Base-by-base conservation (phyloP, 768 basidiomycete species). In the Macrolepiota dolichaula region DNA sequence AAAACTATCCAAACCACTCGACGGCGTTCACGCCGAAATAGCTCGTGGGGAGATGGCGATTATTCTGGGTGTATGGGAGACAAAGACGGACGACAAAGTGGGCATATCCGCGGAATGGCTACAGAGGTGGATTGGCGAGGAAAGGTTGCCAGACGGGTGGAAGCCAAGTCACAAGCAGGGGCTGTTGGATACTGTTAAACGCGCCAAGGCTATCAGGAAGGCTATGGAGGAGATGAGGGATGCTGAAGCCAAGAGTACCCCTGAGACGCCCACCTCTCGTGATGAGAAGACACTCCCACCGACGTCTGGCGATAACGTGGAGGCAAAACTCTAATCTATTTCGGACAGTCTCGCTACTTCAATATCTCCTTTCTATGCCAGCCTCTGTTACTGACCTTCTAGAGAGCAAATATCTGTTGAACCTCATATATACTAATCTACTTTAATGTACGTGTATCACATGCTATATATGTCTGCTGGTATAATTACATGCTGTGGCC, bases 1-100 rank as follows among this genome's bases (percentile, higher is more conserved):
- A 63, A 75, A 71, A 15, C 67, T 74, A 35, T 81, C 71, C 7
- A 68, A 69, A 2, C 72, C 74, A 0, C 67, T 88, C 27, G 79
- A 80, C 53, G 55, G 66, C 3, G 42, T 84, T 3, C 84, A 85
- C 62, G 77, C 79, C 1, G 85, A 86, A 71, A 80, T 88, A 57
- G 87, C 87, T 1, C 78, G 86, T 2, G 87, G 86, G 17, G 87
- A 89, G 71, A 85, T 88, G 77, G 84, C 81, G 0, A 81, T 88
- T 54, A 81, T 87, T 7, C 73, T 87, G 13, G 85, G 84, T 0
- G 75, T 88, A 5, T 84, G 82, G 76, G 78, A 78, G 63, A 68
- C 65, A 40, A 72, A 69, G n/a, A 72, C 72, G 9, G 73, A 72
- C 4, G 67, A 57, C 2, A 77, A 74, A 36, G 68, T 73, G 0